Evolutionary conservation across 305 asterid species (phyloP).

Genomic region (Fraxinus floribunda): DNA sequence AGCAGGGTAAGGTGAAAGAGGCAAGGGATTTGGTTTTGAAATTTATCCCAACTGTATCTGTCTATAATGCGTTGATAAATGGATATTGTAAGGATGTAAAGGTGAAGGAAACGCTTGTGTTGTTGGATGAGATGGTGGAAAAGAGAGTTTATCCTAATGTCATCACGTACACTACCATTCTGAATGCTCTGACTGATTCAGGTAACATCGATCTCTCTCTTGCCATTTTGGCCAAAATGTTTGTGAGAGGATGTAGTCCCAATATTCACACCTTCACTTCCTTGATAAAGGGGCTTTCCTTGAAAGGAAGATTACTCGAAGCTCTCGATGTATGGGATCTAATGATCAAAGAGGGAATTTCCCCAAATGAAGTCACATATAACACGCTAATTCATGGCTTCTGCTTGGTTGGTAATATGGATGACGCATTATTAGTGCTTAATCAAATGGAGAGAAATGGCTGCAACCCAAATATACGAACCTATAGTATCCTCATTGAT

Average conservation of each 20-base stretch:
- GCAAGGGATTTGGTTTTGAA: slow-evolving; percentile 62
- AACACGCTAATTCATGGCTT: slow-evolving; percentile 66
- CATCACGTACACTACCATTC: slow-evolving; percentile 54
- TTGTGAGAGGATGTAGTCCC: slow-evolving; percentile 62
- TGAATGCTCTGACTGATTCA: slow-evolving; percentile 50
- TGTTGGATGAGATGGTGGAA: slow-evolving; percentile 59
- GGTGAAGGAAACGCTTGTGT: slow-evolving; percentile 45
- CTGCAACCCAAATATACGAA: slow-evolving; percentile 52
- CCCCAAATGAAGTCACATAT: slow-evolving; percentile 68
- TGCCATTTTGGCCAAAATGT: slow-evolving; percentile 75
- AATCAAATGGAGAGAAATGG: slow-evolving; percentile 53
- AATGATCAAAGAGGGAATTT: slow-evolving; percentile 53
- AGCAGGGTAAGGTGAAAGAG: slow-evolving; percentile 50
- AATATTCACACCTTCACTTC: slow-evolving; percentile 71
- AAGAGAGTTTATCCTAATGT: slow-evolving; percentile 63
- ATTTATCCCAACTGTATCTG: slow-evolving; percentile 49
- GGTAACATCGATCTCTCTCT: slow-evolving; percentile 49
- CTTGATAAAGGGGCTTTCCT: slow-evolving; percentile 66
- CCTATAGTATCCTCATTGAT: slow-evolving; percentile 60
- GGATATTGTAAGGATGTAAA: slow-evolving; percentile 59
- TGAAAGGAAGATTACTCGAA: slow-evolving; percentile 49
- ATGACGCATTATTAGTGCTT: slow-evolving; percentile 41
- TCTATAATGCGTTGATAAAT: slow-evolving; percentile 64
- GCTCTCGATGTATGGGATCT: slow-evolving; percentile 53
- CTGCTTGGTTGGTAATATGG: slow-evolving; percentile 60